Base-by-base conservation (phyloP, 2,329 filamentous ascomycete genomes). In the Tolypocladium guangdongense region DNA sequence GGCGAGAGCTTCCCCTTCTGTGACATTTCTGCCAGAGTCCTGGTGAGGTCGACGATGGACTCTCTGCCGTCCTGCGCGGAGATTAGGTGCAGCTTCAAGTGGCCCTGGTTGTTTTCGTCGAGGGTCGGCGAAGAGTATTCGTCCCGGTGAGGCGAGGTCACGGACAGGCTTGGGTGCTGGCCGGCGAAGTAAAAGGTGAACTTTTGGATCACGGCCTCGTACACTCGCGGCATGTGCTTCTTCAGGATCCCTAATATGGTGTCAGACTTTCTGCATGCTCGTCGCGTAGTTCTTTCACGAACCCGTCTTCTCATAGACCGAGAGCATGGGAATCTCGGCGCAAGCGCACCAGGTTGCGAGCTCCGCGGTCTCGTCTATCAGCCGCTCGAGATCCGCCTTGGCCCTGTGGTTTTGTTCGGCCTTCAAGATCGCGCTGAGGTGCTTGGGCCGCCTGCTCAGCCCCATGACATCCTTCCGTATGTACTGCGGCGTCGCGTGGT, bases 241-340 rank as follows among this genome's bases (percentile, higher is more conserved):
- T 99, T 99, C 39, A 99, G 78, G 51, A 90, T 80, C 49, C 93
- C 92, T 95, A 55, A 38, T n/a, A 45, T 18, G 7, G 11, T 32
- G 58, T 68, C 55, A 65, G 58, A 46, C 5, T 41, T 5, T 11
- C 39, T 22, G 18, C 7, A 48, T 5, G 30, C 30, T 33, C 27
- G 38, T 20, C 53, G 59, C 79, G 50, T 76, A 10, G 7, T 4
- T n/a, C 18, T 4, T 24, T 24, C 22, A 52, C 54, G 20, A 27
- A 95, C 91, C 92, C 57, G 86, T 93, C 69, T 83, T 86, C 71
- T 99, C 93, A 66, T 99, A 99, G 32, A 99, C 78, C 49, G 90
- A 96, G 60, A 99, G 74, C 68, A 86, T 82, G 14, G 88, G 85
- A 56, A 99, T 95, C 8, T 90, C 90, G 27, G 89, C 88, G 64